phyloP scores from a whole-genome alignment of 208 protist species.

The Trypanosoma melophagium region DNA sequence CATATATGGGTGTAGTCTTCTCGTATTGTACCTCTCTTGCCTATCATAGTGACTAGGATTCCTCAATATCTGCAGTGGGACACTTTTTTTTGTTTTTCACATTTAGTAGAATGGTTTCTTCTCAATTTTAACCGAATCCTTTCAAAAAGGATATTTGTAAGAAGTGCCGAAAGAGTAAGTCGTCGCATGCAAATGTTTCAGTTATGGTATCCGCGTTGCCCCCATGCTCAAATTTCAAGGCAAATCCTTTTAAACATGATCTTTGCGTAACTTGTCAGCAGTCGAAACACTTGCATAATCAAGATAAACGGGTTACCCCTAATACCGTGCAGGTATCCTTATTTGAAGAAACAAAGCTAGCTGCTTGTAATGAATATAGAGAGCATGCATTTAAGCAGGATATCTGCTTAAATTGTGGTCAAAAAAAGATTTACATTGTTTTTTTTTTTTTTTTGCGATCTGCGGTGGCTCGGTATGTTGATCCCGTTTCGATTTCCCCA shows the following conservation, averaged over 20 bases:
- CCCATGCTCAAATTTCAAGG: conserved; percentile 3
- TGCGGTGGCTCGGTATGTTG: not conserved
- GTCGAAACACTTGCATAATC: not conserved
- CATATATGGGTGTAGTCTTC: too few species aligned
- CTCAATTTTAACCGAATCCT: conserved; percentile 8
- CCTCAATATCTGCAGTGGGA: too few species aligned
- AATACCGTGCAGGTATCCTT: too few species aligned
- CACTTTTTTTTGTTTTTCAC: not conserved
- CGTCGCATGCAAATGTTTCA: conserved; percentile 5
- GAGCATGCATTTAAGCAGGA: not conserved
- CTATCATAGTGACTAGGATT: too few species aligned
- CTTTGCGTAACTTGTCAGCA: conserved; percentile 1
- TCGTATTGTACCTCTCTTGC: too few species aligned
- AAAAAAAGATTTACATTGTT: not conserved
- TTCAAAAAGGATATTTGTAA: conserved; percentile 22
- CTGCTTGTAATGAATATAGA: not conserved
- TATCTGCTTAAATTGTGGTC: not conserved
- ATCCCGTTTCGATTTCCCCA: not conserved
- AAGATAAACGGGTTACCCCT: not conserved
- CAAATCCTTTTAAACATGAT: conserved; percentile 8
- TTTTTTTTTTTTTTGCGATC: not conserved
- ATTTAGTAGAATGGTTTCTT: conserved; percentile 5
- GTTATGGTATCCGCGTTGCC: not conserved
- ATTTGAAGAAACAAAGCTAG: too few species aligned
- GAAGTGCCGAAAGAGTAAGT: conserved; percentile 8